phyloP scores from a whole-genome alignment of 345 rosid species.

The Theobroma cacao region DNA sequence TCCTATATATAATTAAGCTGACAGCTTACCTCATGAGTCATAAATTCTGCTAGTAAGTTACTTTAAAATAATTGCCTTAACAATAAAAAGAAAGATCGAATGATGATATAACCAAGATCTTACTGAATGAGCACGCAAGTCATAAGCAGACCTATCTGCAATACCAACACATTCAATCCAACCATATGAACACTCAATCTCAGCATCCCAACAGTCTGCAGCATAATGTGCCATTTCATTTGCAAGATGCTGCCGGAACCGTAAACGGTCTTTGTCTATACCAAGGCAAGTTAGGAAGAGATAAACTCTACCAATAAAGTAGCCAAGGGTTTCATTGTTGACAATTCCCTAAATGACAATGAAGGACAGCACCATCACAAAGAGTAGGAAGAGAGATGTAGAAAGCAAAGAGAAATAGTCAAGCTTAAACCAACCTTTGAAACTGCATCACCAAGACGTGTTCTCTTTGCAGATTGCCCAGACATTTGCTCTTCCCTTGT shows the following conservation, averaged over 20 bases:
- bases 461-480: conserved; percentile 69
- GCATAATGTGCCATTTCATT: conserved; percentile 99
- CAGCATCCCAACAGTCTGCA: conserved; percentile 99
- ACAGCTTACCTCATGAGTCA: background rate
- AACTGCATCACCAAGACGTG: conserved; percentile 74
- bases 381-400: background rate
- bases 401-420: background rate
- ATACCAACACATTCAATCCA: conserved; percentile 99
- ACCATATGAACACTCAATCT: conserved; percentile 89
- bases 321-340: conserved; percentile 92
- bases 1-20: conserved; percentile 1
- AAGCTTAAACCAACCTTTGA: conserved; percentile 44
- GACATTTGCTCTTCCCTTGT: conserved; percentile 88
- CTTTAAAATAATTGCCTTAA: background rate
- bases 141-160: conserved; percentile 97
- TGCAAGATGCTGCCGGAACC: conserved; percentile 94
- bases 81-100: background rate
- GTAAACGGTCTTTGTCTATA: conserved; percentile 69
- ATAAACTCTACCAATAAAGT: conserved; percentile 92
- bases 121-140: conserved; percentile 83
- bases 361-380: conserved; percentile 9
- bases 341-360: conserved; percentile 63
- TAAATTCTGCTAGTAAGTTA: background rate
- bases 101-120: conserved; percentile 2
- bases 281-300: conserved; percentile 82